Percentiles rank a stretch among this genome's conserved stretches.
Conservation (phyloP, 805 yeast species). For the Lipomyces kockii region DNA sequence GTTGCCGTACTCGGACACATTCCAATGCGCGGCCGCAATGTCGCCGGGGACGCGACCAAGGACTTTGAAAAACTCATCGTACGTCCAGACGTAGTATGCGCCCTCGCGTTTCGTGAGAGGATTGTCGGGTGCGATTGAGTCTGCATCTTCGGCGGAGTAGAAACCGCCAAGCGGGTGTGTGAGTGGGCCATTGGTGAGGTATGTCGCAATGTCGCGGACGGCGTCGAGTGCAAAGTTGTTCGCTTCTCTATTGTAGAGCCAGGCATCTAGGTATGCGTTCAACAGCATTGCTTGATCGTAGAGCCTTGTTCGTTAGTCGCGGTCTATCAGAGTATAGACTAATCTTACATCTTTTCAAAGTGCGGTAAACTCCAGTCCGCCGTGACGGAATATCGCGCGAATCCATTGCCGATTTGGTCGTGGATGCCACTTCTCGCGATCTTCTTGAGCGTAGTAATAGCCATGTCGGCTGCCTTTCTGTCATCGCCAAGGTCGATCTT, state of each 20-base stretch:
- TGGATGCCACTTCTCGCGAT: slow-evolving; percentile 48
- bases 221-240: slow-evolving; percentile 34
- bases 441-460: slow-evolving; percentile 40
- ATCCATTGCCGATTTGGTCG: slow-evolving; percentile 48
- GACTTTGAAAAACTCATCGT: slow-evolving; percentile 43
- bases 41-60: slow-evolving; percentile 37
- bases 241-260: slow-evolving; percentile 35
- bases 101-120: slow-evolving; percentile 41
- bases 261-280: slow-evolving; percentile 43
- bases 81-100: slow-evolving; percentile 47
- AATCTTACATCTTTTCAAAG: slow-evolving; percentile 45
- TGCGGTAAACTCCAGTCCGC: slow-evolving; percentile 50
- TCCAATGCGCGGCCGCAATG: slow-evolving; percentile 46
- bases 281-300: slow-evolving; percentile 47
- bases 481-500: slow-evolving; percentile 21
- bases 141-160: slow-evolving; percentile 47
- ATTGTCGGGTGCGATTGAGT: slow-evolving; percentile 38
- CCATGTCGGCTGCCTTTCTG: slow-evolving; percentile 35
- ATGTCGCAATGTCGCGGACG: slow-evolving; percentile 39
- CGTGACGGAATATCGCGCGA: slow-evolving; percentile 47
- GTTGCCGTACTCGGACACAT: slow-evolving; percentile 47
- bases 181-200: slow-evolving; percentile 39
- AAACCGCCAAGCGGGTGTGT: slow-evolving; percentile 40
- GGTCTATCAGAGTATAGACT: neutral
- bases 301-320: slow-evolving; percentile 31